Conservation (phyloP, 2,329 filamentous ascomycete species). For the Teratosphaeria pseudoeucalypti region DNA sequence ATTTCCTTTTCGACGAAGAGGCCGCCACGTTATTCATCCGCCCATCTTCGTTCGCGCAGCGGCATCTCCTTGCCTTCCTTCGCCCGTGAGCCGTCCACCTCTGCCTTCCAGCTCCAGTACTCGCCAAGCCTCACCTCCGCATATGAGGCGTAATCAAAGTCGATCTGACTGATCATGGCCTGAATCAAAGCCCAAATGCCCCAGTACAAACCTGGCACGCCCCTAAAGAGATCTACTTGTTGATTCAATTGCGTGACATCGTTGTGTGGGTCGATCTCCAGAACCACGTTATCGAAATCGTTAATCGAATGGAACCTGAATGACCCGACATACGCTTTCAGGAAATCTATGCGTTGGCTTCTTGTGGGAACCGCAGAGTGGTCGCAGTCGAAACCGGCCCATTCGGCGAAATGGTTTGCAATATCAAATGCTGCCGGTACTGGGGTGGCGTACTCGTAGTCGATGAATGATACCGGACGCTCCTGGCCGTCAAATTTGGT, state of each 20-base stretch:
- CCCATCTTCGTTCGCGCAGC: slow-evolving; percentile 72
- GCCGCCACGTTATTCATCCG: slow-evolving; percentile 29
- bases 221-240: slow-evolving; percentile 80
- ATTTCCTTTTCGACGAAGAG: not conserved
- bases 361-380: slow-evolving; percentile 71
- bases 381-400: slow-evolving; percentile 95
- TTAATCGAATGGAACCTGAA: slow-evolving; percentile 43
- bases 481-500: slow-evolving; percentile 16
- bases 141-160: slow-evolving; percentile 92
- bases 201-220: slow-evolving; percentile 81
- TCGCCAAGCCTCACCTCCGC: slow-evolving; percentile 78
- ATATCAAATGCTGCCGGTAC: slow-evolving; percentile 93
- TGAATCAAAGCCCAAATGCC: slow-evolving; percentile 96
- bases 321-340: slow-evolving; percentile 68
- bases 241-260: slow-evolving; percentile 60
- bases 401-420: slow-evolving; percentile 96
- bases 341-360: slow-evolving; percentile 66
- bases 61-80: slow-evolving; percentile 50
- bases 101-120: slow-evolving; percentile 85
- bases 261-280: slow-evolving; percentile 39
- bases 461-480: slow-evolving; percentile 67
- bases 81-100: slow-evolving; percentile 53
- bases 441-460: slow-evolving; percentile 95
- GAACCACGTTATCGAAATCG: slow-evolving; percentile 36
- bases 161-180: slow-evolving; percentile 84